These are phyloP conservation scores for Phytopythium kandeliae DNA, from an alignment of 352 stramenopile genomes.

Conservation along the genomic window DNA sequence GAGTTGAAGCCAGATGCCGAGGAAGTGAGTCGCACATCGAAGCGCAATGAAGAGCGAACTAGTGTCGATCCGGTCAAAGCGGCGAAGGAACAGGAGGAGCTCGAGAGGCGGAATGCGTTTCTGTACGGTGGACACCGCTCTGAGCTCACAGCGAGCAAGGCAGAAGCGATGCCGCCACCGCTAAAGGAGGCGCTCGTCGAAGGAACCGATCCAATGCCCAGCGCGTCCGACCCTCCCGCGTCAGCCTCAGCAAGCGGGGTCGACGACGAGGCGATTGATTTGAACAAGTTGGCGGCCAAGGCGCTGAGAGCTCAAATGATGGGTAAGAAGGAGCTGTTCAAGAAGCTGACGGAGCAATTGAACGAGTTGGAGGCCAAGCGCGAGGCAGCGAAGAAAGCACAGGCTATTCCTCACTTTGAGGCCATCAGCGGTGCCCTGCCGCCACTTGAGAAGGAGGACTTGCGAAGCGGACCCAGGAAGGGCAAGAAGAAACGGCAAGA, in stretches of 20 bases:
- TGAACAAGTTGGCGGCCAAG: constrained; percentile 80
- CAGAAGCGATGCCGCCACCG: not conserved
- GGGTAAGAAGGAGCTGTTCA: constrained; percentile 70
- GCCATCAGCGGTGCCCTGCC: constrained; percentile 49
- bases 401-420: constrained; percentile 53
- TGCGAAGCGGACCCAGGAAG: constrained; percentile 48
- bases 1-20: constrained; percentile 8
- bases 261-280: constrained; percentile 29
- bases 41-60: not conserved
- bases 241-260: not conserved
- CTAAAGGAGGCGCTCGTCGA: not conserved
- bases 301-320: constrained; percentile 80
- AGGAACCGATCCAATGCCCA: not conserved
- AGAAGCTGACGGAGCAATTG: constrained; percentile 66
- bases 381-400: constrained; percentile 29
- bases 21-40: not conserved
- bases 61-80: constrained; percentile 21
- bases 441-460: constrained; percentile 64
- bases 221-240: not conserved
- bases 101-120: constrained; percentile 51
- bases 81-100: constrained; percentile 28
- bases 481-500: constrained; percentile 53
- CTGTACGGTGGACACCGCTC: constrained; percentile 37
- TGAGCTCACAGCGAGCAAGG: not conserved
- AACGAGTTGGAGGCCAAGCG: constrained; percentile 73